Percentiles rank a stretch among this genome's conserved stretches.
Conservation (phyloP, 148 eudicot genomes). For the Amaranthus palmeri region DNA sequence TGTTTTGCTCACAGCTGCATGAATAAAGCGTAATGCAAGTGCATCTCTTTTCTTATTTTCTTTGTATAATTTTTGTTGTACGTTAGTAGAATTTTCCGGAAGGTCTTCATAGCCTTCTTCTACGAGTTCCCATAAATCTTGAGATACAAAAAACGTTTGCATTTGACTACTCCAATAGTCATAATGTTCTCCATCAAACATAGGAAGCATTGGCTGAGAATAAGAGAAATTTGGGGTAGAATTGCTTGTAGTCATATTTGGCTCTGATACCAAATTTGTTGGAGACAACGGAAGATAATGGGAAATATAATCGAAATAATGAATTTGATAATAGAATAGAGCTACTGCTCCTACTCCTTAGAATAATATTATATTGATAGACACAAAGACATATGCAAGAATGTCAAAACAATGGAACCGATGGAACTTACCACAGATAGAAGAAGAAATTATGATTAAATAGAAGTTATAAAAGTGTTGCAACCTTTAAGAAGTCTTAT, state of each 20-base stretch:
- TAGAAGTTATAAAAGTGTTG: no score
- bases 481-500: no score
- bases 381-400: no score
- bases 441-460: no score
- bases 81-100: not conserved
- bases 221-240: not conserved
- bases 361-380: no score
- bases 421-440: no score
- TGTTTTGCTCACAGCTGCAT: not conserved
- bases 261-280: not conserved
- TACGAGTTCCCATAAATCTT: not conserved
- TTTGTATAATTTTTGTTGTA: not conserved
- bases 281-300: no score
- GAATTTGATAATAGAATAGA: no score
- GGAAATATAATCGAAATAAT: no score
- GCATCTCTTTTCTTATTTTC: not conserved
- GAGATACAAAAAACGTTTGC: not conserved
- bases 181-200: not conserved
- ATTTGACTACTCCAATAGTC: not conserved
- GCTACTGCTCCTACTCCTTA: no score
- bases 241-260: not conserved
- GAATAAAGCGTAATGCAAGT: not conserved
- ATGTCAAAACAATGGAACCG: no score
- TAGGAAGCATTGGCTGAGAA: not conserved
- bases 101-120: not conserved